These are phyloP conservation scores for Hibiscus trionum DNA, from an alignment of 345 rosid species.

Conservation along the genomic window DNA sequence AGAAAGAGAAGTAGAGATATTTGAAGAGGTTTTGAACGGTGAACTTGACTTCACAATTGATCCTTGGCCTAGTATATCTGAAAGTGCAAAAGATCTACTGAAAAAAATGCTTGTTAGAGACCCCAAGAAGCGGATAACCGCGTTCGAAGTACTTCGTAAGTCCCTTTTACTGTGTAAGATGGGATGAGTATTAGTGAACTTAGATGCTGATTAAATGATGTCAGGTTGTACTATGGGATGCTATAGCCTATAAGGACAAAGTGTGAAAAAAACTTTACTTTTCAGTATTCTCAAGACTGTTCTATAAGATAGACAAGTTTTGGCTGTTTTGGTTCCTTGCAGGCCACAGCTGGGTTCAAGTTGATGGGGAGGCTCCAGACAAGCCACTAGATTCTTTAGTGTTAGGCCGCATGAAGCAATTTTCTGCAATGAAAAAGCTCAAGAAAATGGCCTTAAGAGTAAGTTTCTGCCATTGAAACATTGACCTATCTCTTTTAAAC, in stretches of 20 bases:
- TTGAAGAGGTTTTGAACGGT: constrained; percentile 69
- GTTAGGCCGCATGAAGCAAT: constrained; percentile 60
- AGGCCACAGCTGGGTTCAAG: constrained; percentile 91
- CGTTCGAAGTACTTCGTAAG: constrained; percentile 76
- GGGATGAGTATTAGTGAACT: background rate
- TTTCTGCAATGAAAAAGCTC: constrained; percentile 82
- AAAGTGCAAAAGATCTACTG: constrained; percentile 76
- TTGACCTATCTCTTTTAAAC: background rate
- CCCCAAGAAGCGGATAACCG: constrained; percentile 55
- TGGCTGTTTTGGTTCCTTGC: constrained; percentile 14
- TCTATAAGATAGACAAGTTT: background rate
- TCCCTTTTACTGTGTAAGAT: background rate
- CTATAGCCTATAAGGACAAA: background rate
- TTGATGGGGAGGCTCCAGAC: constrained; percentile 73
- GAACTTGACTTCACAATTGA: constrained; percentile 65
- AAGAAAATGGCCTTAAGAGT: constrained; percentile 83
- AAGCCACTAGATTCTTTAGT: constrained; percentile 77
- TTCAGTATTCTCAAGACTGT: background rate
- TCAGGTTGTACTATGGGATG: background rate
- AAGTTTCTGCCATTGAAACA: constrained; percentile 16
- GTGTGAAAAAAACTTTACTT: background rate
- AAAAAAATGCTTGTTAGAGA: constrained; percentile 67
- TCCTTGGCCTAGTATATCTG: constrained; percentile 88
- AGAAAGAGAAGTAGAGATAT: constrained; percentile 77
- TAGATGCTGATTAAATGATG: background rate